Evolutionary conservation across 805 yeast genomes (phyloP), one percentile per base, ranked within the genome.

Genomic region (Naumovozyma baii): DNA sequence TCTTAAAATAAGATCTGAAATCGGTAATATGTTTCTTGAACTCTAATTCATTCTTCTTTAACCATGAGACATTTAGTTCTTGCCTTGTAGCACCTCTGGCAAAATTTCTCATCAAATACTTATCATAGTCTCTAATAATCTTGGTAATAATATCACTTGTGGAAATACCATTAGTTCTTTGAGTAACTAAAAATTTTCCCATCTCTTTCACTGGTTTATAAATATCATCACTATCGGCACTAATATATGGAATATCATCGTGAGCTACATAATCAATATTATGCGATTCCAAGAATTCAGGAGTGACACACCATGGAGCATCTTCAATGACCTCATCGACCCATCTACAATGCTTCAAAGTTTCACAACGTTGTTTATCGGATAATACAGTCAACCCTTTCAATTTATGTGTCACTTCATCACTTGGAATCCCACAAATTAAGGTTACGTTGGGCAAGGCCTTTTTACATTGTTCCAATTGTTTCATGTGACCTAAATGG

Each of bases 401-500:
- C 45, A 88, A 70, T 50, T 79, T 82, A 65, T 92, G 97, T 2
- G 97, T 90, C 51, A 84, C 87, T 38, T 73, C 70, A 59, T 92
- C 98, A 36, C 83, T 78, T 13, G 97, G 96, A 16, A 90, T 73
- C 35, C 98, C 98, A 52, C 90, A 85, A 19, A 92, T 87, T 53
- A 92, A 70, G 41, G 76, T 72, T 25, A 83, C 95, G 51, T 85
- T 85, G 10, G 84, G 82, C 46, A 92, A 78, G 13, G 95, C 76
- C 60, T 90, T 88, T 54, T 92, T 90, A 51, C 97, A 90, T 64
- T 92, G 98, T 58, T 92, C 97, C 51, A 92, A 70, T 62, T 92
- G 98, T 56, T 87, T 78, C 98, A 92, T 92, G 59, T 92, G 98
- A 18, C 98, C 98, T 55, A 92, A 61, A 63, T 92, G 98, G 66